Evolutionary conservation across 306 rosid genomes (phyloP).

Genomic region (Quercus robur): DNA sequence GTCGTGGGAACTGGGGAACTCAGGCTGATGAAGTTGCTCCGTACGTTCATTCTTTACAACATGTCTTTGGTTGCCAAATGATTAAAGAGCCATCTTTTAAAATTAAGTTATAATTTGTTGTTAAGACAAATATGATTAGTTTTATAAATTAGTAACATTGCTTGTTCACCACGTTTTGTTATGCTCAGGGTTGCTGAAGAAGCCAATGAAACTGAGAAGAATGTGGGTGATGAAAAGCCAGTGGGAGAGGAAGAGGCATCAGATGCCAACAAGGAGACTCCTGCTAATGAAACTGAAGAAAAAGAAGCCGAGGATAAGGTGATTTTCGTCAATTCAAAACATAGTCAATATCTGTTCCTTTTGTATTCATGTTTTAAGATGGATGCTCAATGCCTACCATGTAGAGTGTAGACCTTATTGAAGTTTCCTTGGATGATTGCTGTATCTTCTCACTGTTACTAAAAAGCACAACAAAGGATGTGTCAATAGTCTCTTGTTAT

Average conservation of each 20-base stretch:
- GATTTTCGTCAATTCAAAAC: not conserved
- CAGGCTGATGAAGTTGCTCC: constrained; percentile 60
- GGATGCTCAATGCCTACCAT: not conserved
- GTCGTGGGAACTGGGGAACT: constrained; percentile 96
- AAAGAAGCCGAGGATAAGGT: constrained; percentile 90
- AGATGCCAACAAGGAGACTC: constrained; percentile 51
- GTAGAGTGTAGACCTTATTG: not conserved
- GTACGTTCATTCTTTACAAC: constrained; percentile 28
- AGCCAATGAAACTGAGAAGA: constrained; percentile 60
- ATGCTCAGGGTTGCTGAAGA: constrained; percentile 63
- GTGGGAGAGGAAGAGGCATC: constrained; percentile 47
- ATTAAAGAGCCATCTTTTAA: not conserved
- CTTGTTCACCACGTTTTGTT: not conserved
- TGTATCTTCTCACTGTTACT: not conserved
- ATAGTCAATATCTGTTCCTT: not conserved
- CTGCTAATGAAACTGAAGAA: constrained; percentile 63
- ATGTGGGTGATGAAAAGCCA: constrained; percentile 70
- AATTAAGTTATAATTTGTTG: not conserved
- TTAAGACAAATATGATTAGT: not conserved
- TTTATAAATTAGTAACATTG: not conserved
- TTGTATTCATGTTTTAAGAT: not conserved
- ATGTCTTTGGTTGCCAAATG: not conserved
- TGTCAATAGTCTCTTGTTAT: not conserved
- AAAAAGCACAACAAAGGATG: not conserved
- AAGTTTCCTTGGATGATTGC: not conserved